phyloP scores from a whole-genome alignment of 441 rosid genomes.

The Biscutella laevigata region DNA sequence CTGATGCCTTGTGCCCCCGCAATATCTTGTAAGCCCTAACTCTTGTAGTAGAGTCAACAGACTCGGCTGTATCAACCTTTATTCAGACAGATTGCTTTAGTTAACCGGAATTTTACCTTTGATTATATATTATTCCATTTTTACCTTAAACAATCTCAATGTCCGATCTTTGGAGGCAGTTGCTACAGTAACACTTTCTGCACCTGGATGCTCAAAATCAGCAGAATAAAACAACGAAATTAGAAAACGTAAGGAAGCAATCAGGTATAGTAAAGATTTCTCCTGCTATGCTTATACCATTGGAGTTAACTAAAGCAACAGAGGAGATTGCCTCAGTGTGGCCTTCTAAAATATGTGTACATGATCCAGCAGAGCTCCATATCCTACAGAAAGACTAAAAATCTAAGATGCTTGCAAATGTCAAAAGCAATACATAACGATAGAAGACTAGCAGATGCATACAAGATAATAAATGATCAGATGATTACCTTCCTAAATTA shows the following conservation, averaged over 20 bases:
- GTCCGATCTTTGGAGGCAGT: slow-evolving; percentile 92
- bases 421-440: slow-evolving; percentile 1
- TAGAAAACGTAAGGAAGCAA: not conserved
- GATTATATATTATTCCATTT: slow-evolving; percentile 1
- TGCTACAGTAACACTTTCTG: slow-evolving; percentile 41
- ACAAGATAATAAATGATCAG: not conserved
- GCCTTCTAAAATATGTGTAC: slow-evolving; percentile 80
- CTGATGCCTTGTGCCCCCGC: slow-evolving; percentile 80
- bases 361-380: slow-evolving; percentile 69
- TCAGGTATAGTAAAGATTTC: not conserved
- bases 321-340: slow-evolving; percentile 67
- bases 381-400: slow-evolving; percentile 32
- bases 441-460: not conserved
- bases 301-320: slow-evolving; percentile 41
- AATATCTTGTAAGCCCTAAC: slow-evolving; percentile 67
- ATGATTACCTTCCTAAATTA: slow-evolving; percentile 65
- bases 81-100: slow-evolving; percentile 20
- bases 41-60: slow-evolving; percentile 35
- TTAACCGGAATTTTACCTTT: not conserved
- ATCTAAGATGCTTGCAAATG: slow-evolving; percentile 5
- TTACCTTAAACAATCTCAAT: slow-evolving; percentile 88
- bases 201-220: slow-evolving; percentile 33
- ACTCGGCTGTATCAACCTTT: slow-evolving; percentile 53
- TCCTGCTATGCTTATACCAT: slow-evolving; percentile 36
- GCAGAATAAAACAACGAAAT: not conserved